Evolutionary conservation across 2,329 filamentous ascomycete genomes (phyloP).

Genomic region (Aureobasidium uvarum): DNA sequence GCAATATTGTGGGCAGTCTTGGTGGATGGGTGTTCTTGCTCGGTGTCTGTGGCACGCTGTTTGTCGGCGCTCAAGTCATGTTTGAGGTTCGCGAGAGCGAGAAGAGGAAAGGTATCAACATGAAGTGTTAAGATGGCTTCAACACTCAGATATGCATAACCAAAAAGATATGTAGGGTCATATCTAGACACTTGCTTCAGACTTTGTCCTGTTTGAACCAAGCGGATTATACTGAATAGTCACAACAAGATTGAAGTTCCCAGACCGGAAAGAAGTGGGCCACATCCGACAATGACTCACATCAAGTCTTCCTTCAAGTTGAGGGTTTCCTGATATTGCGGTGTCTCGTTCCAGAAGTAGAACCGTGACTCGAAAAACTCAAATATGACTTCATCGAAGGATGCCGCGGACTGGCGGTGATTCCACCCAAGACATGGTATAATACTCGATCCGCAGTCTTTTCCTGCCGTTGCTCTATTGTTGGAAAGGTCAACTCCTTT

Average conservation of each 20-base stretch:
- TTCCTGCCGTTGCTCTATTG: background rate
- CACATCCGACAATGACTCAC: background rate
- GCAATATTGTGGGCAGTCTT: conserved; percentile 72
- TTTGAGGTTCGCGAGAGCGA: conserved; percentile 90
- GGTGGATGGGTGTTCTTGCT: conserved; percentile 72
- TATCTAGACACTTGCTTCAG: background rate
- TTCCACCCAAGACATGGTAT: background rate
- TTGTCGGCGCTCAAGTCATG: conserved; percentile 89
- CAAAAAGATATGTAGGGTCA: background rate
- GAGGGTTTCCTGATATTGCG: background rate
- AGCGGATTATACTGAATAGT: background rate
- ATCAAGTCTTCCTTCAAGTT: no score
- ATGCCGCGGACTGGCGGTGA: background rate
- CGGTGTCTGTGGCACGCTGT: conserved; percentile 69
- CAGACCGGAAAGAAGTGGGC: background rate
- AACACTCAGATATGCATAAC: background rate
- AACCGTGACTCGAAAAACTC: background rate
- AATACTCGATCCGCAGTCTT: background rate
- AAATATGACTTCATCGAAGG: background rate
- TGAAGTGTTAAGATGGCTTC: conserved; percentile 66
- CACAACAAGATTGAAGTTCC: background rate
- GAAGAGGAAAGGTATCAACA: conserved; percentile 71
- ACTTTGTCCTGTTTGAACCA: background rate
- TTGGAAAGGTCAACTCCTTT: background rate
- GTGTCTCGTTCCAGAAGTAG: background rate